Evolutionary conservation across 164 flowering plant species (phyloP).

Genomic region (Cinnamomum micranthum): DNA sequence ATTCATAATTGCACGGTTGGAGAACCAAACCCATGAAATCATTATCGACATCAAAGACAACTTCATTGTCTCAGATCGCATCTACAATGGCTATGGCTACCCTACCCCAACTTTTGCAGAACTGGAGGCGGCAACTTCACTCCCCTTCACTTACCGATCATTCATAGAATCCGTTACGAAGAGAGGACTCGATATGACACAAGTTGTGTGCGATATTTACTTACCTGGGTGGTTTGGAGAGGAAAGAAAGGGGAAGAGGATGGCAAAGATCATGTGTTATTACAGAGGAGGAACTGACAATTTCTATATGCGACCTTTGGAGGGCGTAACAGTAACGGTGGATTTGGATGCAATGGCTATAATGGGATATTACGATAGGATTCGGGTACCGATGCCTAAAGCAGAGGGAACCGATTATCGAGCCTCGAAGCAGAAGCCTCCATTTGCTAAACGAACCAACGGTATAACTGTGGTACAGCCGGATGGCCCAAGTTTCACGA

Average conservation of each 20-base stretch:
- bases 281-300: constrained; percentile 40
- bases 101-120: constrained; percentile 29
- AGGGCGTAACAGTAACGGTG: constrained; percentile 39
- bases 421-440: constrained; percentile 8
- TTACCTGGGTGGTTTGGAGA: constrained; percentile 63
- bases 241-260: constrained; percentile 19
- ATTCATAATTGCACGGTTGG: constrained; percentile 33
- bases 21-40: constrained; percentile 38
- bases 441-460: constrained; percentile 1
- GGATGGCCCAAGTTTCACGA: constrained; percentile 10
- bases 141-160: constrained; percentile 24
- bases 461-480: constrained; percentile 10
- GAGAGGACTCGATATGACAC: constrained; percentile 37
- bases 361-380: constrained; percentile 25
- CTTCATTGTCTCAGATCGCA: constrained; percentile 21
- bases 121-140: constrained; percentile 24
- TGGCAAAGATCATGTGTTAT: constrained; percentile 30
- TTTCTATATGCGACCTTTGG: constrained; percentile 51
- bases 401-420: constrained; percentile 27
- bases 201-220: constrained; percentile 39
- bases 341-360: constrained; percentile 44
- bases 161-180: constrained; percentile 31
- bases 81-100: constrained; percentile 43
- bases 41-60: constrained; percentile 33
- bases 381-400: constrained; percentile 34